Base-by-base conservation (phyloP, 2,329 filamentous ascomycete genomes). In the Xylariomycetidae sp. region DNA sequence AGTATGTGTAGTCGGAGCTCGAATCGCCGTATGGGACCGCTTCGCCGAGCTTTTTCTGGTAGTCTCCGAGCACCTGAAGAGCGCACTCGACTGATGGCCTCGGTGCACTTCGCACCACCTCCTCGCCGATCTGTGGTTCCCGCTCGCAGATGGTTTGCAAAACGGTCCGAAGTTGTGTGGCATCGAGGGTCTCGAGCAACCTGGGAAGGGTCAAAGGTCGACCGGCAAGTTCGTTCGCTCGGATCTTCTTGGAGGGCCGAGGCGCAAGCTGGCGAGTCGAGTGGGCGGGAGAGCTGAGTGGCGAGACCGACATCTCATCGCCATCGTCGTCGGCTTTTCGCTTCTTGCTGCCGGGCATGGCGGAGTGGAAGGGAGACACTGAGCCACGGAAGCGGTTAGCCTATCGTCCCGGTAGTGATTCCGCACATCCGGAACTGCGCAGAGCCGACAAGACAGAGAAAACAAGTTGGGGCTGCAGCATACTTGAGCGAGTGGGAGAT, bases 171-270 rank as follows among this genome's bases (percentile, higher is more conserved):
- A 98, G 74, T 46, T 93, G 85, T 39, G 85, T 76, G 39, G 81
- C 82, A 53, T 93, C 86, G 27, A 98, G 76, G 0, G 92, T 96
- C 64, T 98, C 90, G 42, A 98, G 79, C n/a, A 98, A 75, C 52
- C 92, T 82, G 37, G 72, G 68, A 6, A 78, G 64, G 2, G 65
- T 51, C 25, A 79, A 61, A 13, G 71, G 71, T 17, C 73, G 67
- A n/a, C 74, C 74, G 29, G 62, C 57, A 39, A 87, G 59, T 48
- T 93, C 88, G 47, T 80, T 72, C 10, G 67, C 66, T 50, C 77
- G 67, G 26, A 65, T 56, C 54, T 74, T 82, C 56, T 85, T 86
- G 31, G 77, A 70, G 12, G 76, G 73, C 43, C 82, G 67, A 20
- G 47, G 27, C 34, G 76, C 67, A 18, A 93, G 75, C 36, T 79